Percentiles rank a stretch among this genome's conserved stretches.
Conservation (phyloP, 495 filamentous ascomycete species). For the Daldinia childiae region DNA sequence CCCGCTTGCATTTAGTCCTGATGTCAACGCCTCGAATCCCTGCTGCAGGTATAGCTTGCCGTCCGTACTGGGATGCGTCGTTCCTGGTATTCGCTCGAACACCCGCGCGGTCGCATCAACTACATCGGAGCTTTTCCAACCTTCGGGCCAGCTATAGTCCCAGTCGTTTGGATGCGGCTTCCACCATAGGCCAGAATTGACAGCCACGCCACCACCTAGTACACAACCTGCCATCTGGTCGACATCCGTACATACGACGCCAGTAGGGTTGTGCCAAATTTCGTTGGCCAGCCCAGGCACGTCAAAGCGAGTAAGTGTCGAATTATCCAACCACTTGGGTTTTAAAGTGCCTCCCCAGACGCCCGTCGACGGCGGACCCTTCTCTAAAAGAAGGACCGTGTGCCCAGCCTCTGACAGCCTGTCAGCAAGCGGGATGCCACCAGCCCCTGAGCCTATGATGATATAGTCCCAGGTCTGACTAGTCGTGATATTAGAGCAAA, state of each 20-base stretch:
- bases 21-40: conserved; percentile 62
- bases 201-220: conserved; percentile 70
- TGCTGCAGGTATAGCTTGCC: conserved; percentile 70
- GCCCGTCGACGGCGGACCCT: conserved; percentile 63
- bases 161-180: conserved; percentile 61
- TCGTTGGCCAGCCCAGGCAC: conserved; percentile 73
- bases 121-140: conserved; percentile 70
- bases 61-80: conserved; percentile 66
- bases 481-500: conserved; percentile 47
- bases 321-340: conserved; percentile 66
- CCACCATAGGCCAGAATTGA: conserved; percentile 66
- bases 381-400: conserved; percentile 65
- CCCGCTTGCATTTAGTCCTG: conserved; percentile 60
- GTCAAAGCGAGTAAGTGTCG: conserved; percentile 71
- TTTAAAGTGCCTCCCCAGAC: conserved; percentile 58
- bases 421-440: conserved; percentile 66
- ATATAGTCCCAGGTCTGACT: conserved; percentile 65
- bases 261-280: conserved; percentile 63
- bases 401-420: conserved; percentile 64
- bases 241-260: conserved; percentile 66
- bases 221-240: conserved; percentile 73
- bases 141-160: conserved; percentile 69
- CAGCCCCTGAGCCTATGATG: conserved; percentile 66
- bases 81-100: conserved; percentile 70
- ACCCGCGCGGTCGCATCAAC: conserved; percentile 63